A percentile compares a stretch with the other conserved stretches of the same genome.
Conservation (phyloP, 75 land plant species). For the Sequoia sempervirens region DNA sequence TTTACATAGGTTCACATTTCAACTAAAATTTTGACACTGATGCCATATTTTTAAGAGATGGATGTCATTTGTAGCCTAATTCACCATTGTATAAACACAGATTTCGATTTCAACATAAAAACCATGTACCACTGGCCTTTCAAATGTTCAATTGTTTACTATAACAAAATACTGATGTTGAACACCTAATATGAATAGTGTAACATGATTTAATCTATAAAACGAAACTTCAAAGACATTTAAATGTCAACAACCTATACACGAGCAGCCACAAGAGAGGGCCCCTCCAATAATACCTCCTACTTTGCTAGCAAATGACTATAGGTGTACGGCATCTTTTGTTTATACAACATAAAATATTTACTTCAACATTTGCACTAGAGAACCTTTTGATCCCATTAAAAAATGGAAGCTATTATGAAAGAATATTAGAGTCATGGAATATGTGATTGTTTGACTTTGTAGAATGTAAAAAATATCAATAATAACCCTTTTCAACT, state of each 20-base stretch:
- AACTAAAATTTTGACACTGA: not conserved
- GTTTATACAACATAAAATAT: not conserved
- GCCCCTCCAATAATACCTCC: too few relatives aligned
- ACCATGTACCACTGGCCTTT: not conserved
- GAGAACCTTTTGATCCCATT: not conserved
- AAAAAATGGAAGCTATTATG: not conserved
- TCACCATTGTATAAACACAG: not conserved
- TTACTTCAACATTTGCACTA: not conserved
- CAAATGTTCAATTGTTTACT: not conserved
- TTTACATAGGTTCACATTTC: not conserved
- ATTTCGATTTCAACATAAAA: not conserved
- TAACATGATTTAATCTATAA: not conserved
- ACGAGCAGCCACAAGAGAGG: too few relatives aligned
- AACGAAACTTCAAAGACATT: not conserved
- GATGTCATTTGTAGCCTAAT: not conserved
- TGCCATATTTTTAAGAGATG: not conserved
- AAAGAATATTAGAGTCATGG: not conserved
- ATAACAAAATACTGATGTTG: too few relatives aligned
- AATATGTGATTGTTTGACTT: not conserved
- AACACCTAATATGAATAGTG: not conserved
- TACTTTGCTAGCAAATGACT: too few relatives aligned
- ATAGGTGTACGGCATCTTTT: not conserved
- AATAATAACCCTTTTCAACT: not conserved
- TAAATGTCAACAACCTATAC: too few relatives aligned
- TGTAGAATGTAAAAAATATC: too few relatives aligned